Conservation (phyloP, 2,329 filamentous ascomycete species). For the Phialophora verrucosa region DNA sequence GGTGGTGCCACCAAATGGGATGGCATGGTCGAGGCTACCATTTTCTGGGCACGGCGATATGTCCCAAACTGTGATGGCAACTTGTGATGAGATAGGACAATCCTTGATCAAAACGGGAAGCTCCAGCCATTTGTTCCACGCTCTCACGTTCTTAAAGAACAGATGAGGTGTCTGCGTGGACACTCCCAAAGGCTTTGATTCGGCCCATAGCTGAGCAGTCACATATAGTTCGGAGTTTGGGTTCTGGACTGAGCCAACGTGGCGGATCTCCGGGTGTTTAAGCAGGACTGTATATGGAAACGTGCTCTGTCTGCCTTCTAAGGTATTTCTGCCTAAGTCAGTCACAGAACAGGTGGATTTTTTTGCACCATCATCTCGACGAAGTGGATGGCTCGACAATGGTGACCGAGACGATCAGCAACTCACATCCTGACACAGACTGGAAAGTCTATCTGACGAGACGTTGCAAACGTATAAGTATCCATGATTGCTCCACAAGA, state of each 20-base stretch:
- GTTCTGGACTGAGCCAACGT: constrained; percentile 85
- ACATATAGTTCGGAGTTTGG: constrained; percentile 84
- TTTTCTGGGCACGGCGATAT: constrained; percentile 77
- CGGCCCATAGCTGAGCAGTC: constrained; percentile 91
- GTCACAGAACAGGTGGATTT: constrained; percentile 1
- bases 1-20: constrained; percentile 94
- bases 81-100: constrained; percentile 77
- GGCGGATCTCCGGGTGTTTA: constrained; percentile 77
- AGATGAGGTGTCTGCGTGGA: constrained; percentile 93
- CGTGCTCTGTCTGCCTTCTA: constrained; percentile 78
- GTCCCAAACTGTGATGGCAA: constrained; percentile 96
- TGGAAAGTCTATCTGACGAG: constrained; percentile 78
- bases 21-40: constrained; percentile 73
- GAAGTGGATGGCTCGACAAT: not conserved
- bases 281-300: constrained; percentile 79
- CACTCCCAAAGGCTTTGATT: constrained; percentile 92
- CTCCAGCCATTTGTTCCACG: constrained; percentile 96
- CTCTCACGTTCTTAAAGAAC: constrained; percentile 72
- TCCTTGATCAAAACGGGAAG: constrained; percentile 84
- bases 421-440: constrained; percentile 68
- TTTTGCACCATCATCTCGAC: not conserved
- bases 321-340: constrained; percentile 60
- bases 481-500: constrained; percentile 68
- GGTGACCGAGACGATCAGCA: not conserved
- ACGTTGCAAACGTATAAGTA: constrained; percentile 92